Evolutionary conservation across 2,329 filamentous ascomycete genomes (phyloP), one percentile per base, ranked within the genome.

Genomic region (Pseudogymnoascus sp.): DNA sequence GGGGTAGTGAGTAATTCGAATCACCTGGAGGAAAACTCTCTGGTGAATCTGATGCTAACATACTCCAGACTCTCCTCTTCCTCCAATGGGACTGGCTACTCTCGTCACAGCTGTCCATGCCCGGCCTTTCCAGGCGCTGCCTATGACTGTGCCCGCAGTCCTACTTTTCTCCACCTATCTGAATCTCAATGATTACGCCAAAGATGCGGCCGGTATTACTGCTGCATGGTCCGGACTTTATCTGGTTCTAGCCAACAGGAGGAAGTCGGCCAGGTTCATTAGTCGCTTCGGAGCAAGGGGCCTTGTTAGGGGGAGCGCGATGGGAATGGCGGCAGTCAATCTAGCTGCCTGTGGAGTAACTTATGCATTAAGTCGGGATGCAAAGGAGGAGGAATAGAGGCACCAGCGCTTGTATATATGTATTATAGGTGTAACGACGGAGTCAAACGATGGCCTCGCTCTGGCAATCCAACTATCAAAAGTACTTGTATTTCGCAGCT

Each of bases 221-320:
- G 84, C 84, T 7, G 84, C 86, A 0, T 87, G 85, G 83, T 87
- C 83, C 33, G 85, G 83, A 0, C 70, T 88, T 42, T 89, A 89
- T 68, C 75, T 87, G n/a, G 71, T 88, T 15, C 73, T 89, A 11
- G 87, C 87, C 2, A 74, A 80, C 63, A 77, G 87, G 66, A 77
- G 87, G 68, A 83, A 80, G 65, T 6, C 35, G 60, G 64, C 64
- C 59, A 79, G 76, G 67, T 68, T 83, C 37, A 74, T 73, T 60
- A 76, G 75, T 62, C 81, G 79, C 65, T 80, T 83, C 68, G 77
- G 77, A 1, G 77, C 77, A 4, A 76, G 82, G 66, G 82, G 82
- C 0, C 68, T 79, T 33, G 76, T 82, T n/a, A 75, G 82, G 68
- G 82, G 82, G 4, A 75, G 75, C 4, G 82, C 82, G 5, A 70